Base-by-base conservation (phyloP, 305 asterid species). In the Rubia peregrina region DNA sequence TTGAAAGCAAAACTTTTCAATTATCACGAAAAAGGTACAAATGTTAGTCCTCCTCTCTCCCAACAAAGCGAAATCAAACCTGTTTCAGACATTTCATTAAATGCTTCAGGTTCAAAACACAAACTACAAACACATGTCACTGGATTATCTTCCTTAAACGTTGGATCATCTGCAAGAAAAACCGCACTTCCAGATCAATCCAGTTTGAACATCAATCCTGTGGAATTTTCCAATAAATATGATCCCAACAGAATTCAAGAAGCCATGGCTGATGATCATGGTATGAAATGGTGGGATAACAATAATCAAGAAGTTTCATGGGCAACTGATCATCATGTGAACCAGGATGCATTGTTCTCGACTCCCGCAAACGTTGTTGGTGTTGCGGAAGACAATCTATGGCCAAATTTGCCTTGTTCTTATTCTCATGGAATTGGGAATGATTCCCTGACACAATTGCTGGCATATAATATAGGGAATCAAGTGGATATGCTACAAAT, bases 1-100 rank as follows among this genome's bases (percentile, higher is more conserved):
- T 83, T 87, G 55, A 84, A 72, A 82, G 83, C 88, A 42, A 86
- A 84, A 51, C 67, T 86, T 21, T 81, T 77, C 38, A 81, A 72
- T 65, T 79, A 72, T 1, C 63, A 12, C 24, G 75, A 53, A 53
- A 70, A 38, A 69, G 61, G 80, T 3, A 2, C 65, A 6, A 9
- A 61, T 12, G 10, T 5, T 22, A 67, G 44, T 38, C 72, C 43
- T 30, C 6, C 49, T 42, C 46, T 5, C 9, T 42, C 46, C 46
- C 46, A 42, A 1, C 51, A 46, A 46, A 46, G 9, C 51, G 12
- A 46, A 17, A n/a, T 7, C 59, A 51, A 51, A 51, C 59, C 59
- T 7, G 7, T 6, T 17, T 51, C 24, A 51, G 59, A 51, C 21
- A 17, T 51, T 51, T 51, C 59, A 14, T 48, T 48, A 48, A 48